Evolutionary conservation across 768 basidiomycete genomes (phyloP).

Genomic region (Cystobasidiopsis lactophilus): DNA sequence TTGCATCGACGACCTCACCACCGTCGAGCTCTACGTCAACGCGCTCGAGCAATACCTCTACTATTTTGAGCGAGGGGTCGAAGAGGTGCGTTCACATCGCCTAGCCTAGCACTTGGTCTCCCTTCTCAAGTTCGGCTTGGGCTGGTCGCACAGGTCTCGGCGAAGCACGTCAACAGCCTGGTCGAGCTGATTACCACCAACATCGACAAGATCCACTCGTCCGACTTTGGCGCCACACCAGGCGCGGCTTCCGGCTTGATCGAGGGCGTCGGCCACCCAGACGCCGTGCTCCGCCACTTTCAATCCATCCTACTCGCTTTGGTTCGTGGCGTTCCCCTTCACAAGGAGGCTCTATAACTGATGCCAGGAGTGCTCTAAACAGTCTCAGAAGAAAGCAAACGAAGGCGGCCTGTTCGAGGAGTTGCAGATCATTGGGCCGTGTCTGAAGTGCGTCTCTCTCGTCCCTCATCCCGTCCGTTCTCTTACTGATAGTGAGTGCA

Average conservation of each 20-base stretch:
- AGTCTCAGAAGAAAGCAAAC: not conserved
- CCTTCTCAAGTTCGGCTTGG: not conserved
- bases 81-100: constrained; percentile 77
- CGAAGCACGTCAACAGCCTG: constrained; percentile 88
- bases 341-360: no score
- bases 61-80: constrained; percentile 80
- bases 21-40: constrained; percentile 85
- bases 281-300: constrained; percentile 87
- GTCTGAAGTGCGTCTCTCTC: not conserved
- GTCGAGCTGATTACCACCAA: constrained; percentile 87
- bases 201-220: constrained; percentile 72
- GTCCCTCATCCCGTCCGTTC: no score
- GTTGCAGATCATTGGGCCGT: not conserved
- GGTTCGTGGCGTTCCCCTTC: not conserved
- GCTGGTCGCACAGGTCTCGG: constrained; percentile 40
- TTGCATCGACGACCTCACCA: constrained; percentile 88
- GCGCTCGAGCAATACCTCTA: constrained; percentile 89
- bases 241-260: constrained; percentile 71
- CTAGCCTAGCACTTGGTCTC: constrained; percentile 10
- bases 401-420: not conserved
- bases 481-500: no score
- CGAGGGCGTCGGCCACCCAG: constrained; percentile 76
- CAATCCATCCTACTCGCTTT: constrained; percentile 50
- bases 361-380: no score
- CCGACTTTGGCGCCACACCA: constrained; percentile 49